Evolutionary conservation across 176 grass and related monocot species (phyloP).

Genomic region (Puya raimondii): DNA sequence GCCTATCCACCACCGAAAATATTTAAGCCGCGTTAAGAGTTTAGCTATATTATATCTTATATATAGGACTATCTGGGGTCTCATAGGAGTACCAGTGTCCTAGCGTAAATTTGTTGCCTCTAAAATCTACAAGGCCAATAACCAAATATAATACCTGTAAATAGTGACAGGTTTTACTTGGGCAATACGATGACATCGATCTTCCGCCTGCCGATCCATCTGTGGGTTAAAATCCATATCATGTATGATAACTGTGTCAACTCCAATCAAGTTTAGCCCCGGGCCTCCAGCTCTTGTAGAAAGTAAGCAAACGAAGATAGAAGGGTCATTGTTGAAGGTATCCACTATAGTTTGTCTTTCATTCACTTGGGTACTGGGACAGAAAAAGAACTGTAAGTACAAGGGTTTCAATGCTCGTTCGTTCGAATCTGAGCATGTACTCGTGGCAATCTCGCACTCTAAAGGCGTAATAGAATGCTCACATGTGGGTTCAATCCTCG

Average conservation of each 20-base stretch:
- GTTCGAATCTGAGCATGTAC: too few relatives aligned
- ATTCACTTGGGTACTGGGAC: conserved; percentile 69
- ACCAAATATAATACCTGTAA: conserved; percentile 41
- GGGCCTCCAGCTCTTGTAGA: conserved; percentile 94
- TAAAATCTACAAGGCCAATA: not conserved
- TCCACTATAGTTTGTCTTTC: conserved; percentile 99
- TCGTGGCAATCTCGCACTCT: too few relatives aligned
- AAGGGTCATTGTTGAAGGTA: conserved; percentile 79
- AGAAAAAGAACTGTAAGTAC: conserved; percentile 21
- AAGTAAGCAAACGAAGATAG: conserved; percentile 86
- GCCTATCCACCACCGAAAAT: too few relatives aligned
- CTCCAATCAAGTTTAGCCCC: conserved; percentile 83
- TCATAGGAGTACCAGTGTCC: not conserved
- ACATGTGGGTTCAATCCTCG: too few relatives aligned
- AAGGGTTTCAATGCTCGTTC: too few relatives aligned
- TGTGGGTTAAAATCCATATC: conserved; percentile 99
- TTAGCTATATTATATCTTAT: too few relatives aligned
- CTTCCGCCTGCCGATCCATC: conserved; percentile 97
- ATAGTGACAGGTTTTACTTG: conserved; percentile 88
- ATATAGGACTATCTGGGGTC: too few relatives aligned
- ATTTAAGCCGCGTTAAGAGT: too few relatives aligned
- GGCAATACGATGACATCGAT: conserved; percentile 93
- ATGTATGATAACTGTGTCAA: conserved; percentile 97
- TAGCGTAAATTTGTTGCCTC: not conserved
- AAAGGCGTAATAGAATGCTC: too few relatives aligned